phyloP scores from a whole-genome alignment of 495 filamentous ascomycete species.

The Tuber brumale region DNA sequence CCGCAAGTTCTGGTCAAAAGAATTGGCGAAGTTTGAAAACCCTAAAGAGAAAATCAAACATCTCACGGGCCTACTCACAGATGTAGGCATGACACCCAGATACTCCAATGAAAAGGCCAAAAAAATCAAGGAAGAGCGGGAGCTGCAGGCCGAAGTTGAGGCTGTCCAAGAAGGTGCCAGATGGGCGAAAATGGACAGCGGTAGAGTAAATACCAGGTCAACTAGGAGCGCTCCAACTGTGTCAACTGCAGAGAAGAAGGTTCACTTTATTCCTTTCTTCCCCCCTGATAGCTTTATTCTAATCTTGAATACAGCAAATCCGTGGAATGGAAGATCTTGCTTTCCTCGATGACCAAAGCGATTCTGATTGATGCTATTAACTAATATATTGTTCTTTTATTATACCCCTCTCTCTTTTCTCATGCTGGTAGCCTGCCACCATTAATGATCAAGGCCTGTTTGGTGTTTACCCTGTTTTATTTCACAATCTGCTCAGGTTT shows the following conservation, averaged over 20 bases:
- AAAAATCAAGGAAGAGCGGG: constrained; percentile 76
- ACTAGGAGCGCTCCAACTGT: constrained; percentile 17
- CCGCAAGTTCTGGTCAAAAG: constrained; percentile 81
- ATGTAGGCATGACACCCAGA: constrained; percentile 78
- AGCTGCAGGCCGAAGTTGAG: constrained; percentile 74
- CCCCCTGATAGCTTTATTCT: background rate
- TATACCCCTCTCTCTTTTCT: background rate
- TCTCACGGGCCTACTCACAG: constrained; percentile 66
- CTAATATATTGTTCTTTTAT: background rate
- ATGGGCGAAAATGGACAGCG: constrained; percentile 55
- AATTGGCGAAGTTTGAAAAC: constrained; percentile 69
- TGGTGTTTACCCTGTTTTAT: background rate
- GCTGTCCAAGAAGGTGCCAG: constrained; percentile 70
- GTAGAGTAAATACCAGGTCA: constrained; percentile 33
- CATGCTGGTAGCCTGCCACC: background rate
- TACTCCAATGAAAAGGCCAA: constrained; percentile 76
- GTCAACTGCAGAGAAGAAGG: constrained; percentile 10
- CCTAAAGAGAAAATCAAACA: constrained; percentile 74
- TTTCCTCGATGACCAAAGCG: constrained; percentile 34
- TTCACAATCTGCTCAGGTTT: background rate
- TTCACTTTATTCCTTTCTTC: background rate
- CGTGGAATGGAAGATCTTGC: constrained; percentile 31
- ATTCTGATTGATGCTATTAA: constrained; percentile 23
- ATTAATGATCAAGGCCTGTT: constrained; percentile 2
- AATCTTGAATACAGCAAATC: background rate